These are phyloP conservation scores for Nepenthes mirabilis DNA, from an alignment of 148 eudicot genomes.

Conservation along the genomic window DNA sequence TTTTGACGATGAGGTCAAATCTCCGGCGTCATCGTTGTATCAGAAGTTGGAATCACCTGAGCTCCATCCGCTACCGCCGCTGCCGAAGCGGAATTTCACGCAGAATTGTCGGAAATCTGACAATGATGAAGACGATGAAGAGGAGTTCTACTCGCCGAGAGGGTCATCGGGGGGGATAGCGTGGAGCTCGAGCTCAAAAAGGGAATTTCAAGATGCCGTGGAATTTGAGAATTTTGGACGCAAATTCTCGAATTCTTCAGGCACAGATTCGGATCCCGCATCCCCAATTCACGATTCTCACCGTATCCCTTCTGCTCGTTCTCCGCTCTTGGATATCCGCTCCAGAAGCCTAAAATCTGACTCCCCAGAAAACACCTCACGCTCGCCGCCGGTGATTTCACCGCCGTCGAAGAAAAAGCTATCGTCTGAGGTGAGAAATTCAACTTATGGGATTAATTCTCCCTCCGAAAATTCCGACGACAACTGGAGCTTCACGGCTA, in stretches of 20 bases:
- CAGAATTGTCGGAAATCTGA: constrained; percentile 2
- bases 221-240: constrained; percentile 9
- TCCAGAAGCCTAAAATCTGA: constrained; percentile 17
- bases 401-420: not conserved
- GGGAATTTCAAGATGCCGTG: not conserved
- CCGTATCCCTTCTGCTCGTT: constrained; percentile 21
- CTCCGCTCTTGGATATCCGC: constrained; percentile 12
- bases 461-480: constrained; percentile 3
- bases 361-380: constrained; percentile 17
- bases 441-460: constrained; percentile 8
- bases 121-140: constrained; percentile 15
- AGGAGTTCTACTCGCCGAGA: constrained; percentile 54
- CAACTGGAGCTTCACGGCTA: too few relatives aligned
- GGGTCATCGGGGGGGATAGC: constrained; percentile 16
- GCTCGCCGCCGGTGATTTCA: constrained; percentile 20
- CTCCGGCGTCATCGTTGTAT: constrained; percentile 6
- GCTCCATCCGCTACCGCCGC: constrained; percentile 76
- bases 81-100: constrained; percentile 13
- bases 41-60: constrained; percentile 54
- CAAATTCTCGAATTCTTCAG: constrained; percentile 6
- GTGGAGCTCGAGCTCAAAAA: constrained; percentile 2
- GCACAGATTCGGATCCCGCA: constrained; percentile 13
- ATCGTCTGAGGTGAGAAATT: not conserved
- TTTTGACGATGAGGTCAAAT: not conserved
- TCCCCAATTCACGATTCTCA: constrained; percentile 9